phyloP scores from a whole-genome alignment of 768 basidiomycete genomes.

The Xerocomellus chrysenteron region DNA sequence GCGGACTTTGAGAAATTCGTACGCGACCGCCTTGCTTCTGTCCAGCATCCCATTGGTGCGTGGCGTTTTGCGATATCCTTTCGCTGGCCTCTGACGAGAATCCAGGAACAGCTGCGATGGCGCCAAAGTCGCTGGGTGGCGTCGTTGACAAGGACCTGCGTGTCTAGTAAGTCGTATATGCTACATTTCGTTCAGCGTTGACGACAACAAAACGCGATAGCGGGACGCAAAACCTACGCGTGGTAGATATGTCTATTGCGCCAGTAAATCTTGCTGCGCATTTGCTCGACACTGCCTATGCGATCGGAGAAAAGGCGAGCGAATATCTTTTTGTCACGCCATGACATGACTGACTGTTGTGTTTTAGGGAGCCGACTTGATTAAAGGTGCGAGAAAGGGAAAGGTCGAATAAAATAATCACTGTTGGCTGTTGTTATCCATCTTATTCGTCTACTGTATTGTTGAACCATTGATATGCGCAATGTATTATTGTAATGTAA shows the following conservation, averaged over 20 bases:
- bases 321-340: background rate
- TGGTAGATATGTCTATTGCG: slow-evolving; percentile 17
- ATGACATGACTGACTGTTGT: background rate
- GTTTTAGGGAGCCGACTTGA: slow-evolving; percentile 11
- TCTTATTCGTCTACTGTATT: background rate
- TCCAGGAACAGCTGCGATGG: slow-evolving; percentile 20
- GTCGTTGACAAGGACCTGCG: slow-evolving; percentile 18
- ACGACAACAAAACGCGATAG: background rate
- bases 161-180: slow-evolving; percentile 7
- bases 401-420: background rate
- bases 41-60: slow-evolving; percentile 16
- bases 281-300: slow-evolving; percentile 18
- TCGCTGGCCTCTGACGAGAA: background rate
- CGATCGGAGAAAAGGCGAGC: slow-evolving; percentile 17
- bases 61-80: background rate
- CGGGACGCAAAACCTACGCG: slow-evolving; percentile 17
- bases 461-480: background rate
- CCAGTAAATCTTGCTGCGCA: slow-evolving; percentile 16
- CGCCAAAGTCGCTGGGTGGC: slow-evolving; percentile 16
- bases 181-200: background rate
- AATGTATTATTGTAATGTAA: background rate
- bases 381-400: slow-evolving; percentile 1
- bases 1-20: slow-evolving; percentile 16
- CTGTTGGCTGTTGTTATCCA: background rate
- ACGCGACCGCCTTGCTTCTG: background rate